Evolutionary conservation across 1,139 yeast species (phyloP), one percentile per base, ranked within the genome.

Genomic region (Candida labiduridarum): DNA sequence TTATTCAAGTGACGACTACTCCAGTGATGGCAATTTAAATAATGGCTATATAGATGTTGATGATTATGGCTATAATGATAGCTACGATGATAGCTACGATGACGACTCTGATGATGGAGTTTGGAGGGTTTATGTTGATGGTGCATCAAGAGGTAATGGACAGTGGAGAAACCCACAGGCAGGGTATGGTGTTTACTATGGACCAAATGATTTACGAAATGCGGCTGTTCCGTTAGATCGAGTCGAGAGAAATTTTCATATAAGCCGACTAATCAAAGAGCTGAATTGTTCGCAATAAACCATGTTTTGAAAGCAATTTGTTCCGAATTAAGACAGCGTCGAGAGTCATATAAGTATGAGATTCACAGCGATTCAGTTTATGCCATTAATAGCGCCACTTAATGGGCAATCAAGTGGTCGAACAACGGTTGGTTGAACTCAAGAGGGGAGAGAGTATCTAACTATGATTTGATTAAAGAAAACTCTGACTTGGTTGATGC

Each of bases 111-210:
- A 25, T 25, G 29, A 25, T 25, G 39, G 35, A 15, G 29, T 40
- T 12, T 31, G 43, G 16, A 33, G 38, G 14, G 42, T 87, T 2
- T 89, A 79, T 59, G 84, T 88, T 15, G 96, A 89, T 64, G 96
- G 96, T 0, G 87, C 94, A 1, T 74, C 84, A 0, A 64, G 80
- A 38, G 76, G 78, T 7, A 84, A 84, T 56, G 88, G 88, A 2
- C 64, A 62, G 25, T 61, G 64, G 9, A 71, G 76, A 1, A 53
- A 63, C 10, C 89, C 90, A 0, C 48, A 55, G 6, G 53, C 71
- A 2, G 96, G 96, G 0, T 83, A 79, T 60, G 97, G 96, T 15
- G 89, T 87, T 0, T 89, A 71, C 62, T 89, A 79, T 63, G 92
- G 90, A 0, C 66, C 61, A 0, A 63, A 65, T 18, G 88, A 86